phyloP scores from a whole-genome alignment of 2,329 filamentous ascomycete genomes.

The Dryadomyces sulphureus region DNA sequence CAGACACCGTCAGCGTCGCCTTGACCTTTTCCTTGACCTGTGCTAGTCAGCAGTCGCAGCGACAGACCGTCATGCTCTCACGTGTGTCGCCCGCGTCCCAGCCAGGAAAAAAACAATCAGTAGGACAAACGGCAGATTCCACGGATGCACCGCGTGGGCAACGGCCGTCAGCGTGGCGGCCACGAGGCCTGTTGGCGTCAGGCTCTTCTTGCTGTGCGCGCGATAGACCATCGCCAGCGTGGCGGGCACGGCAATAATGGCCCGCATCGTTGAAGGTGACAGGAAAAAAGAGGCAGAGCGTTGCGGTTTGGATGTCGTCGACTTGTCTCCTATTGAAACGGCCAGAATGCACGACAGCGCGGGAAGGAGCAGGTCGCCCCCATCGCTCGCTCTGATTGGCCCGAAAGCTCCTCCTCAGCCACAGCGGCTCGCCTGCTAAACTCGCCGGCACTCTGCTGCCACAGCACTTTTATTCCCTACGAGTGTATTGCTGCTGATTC shows the following conservation, averaged over 20 bases:
- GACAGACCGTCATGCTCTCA: neutral
- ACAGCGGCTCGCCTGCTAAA: too few relatives aligned
- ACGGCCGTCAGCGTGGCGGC: constrained; percentile 59
- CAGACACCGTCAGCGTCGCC: constrained; percentile 61
- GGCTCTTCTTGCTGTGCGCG: constrained; percentile 56
- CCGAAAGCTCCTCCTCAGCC: too few relatives aligned
- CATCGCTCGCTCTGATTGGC: neutral
- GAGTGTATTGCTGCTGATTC: too few relatives aligned
- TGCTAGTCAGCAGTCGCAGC: constrained; percentile 1
- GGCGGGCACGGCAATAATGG: constrained; percentile 40
- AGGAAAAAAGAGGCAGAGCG: neutral
- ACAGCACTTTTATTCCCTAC: too few relatives aligned
- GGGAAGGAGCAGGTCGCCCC: too few relatives aligned
- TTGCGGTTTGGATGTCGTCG: too few relatives aligned
- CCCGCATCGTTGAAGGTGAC: constrained; percentile 31
- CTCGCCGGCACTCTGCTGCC: too few relatives aligned
- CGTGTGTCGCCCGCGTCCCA: constrained; percentile 58
- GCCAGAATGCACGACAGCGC: too few relatives aligned
- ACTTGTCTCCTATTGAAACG: too few relatives aligned
- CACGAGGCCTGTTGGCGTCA: constrained; percentile 63
- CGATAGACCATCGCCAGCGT: constrained; percentile 49
- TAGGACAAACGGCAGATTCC: constrained; percentile 78
- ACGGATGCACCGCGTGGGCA: constrained; percentile 82
- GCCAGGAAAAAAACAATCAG: constrained; percentile 75
- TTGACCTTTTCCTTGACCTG: constrained; percentile 83